These are phyloP conservation scores for Glycine tomentella DNA, from an alignment of 306 rosid genomes.

Conservation along the genomic window DNA sequence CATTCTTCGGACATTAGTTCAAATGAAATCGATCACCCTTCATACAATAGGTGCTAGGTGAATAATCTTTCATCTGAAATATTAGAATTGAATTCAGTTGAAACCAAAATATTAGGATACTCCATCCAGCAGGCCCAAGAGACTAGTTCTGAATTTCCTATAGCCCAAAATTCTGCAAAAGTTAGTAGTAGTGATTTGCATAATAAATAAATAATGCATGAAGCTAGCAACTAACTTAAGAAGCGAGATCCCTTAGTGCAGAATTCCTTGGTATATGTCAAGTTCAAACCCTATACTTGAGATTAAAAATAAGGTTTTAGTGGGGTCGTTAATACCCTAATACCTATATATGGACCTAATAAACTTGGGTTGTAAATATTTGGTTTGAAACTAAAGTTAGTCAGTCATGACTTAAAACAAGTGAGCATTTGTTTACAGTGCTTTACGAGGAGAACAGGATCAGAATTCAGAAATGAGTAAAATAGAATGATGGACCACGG, in stretches of 20 bases:
- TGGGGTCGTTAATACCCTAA: background rate
- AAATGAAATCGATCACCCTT: background rate
- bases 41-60: background rate
- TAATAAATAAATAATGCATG: background rate
- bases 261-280: background rate
- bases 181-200: background rate
- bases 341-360: background rate
- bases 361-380: background rate
- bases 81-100: background rate
- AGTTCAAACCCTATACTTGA: background rate
- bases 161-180: background rate
- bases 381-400: background rate
- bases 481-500: conserved; percentile 32
- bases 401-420: background rate
- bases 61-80: background rate
- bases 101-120: background rate
- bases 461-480: background rate
- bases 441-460: background rate
- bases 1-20: too few species aligned
- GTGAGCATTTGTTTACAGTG: background rate
- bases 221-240: background rate
- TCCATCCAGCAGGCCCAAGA: background rate
- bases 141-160: background rate
- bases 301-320: too few species aligned
- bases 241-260: background rate